A percentile compares a stretch with the other conserved stretches of the same genome.
These are phyloP conservation scores for Talaromyces thailandensis DNA, from an alignment of 495 filamentous ascomycete species.

Conservation along the genomic window DNA sequence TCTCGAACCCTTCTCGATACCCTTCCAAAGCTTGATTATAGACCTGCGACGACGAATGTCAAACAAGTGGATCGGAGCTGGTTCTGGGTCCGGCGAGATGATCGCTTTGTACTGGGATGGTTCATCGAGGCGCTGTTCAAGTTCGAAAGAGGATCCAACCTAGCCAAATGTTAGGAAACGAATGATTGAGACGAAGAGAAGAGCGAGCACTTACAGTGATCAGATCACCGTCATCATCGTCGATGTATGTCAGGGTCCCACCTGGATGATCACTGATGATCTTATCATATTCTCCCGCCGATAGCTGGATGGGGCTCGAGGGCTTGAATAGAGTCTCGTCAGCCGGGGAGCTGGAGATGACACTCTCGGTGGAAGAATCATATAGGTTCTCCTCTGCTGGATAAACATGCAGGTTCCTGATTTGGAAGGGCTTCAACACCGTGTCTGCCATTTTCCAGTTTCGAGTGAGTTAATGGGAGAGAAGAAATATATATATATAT, in stretches of 20 bases:
- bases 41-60: conserved; percentile 39
- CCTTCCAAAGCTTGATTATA: conserved; percentile 33
- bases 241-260: conserved; percentile 41
- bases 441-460: not conserved
- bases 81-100: conserved; percentile 2
- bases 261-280: conserved; percentile 38
- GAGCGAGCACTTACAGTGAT: conserved; percentile 36
- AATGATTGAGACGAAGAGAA: conserved; percentile 6
- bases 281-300: conserved; percentile 38
- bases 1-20: conserved; percentile 7
- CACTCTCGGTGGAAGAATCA: conserved; percentile 4
- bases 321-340: conserved; percentile 1
- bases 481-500: too few species aligned
- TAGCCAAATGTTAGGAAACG: conserved; percentile 12
- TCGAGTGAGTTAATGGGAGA: conserved; percentile 6
- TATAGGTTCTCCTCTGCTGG: conserved; percentile 9
- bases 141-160: conserved; percentile 44
- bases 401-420: conserved; percentile 26
- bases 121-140: conserved; percentile 42
- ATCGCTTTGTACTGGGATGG: conserved; percentile 12
- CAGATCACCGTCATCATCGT: conserved; percentile 45
- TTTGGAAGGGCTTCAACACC: conserved; percentile 37
- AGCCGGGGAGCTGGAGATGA: not conserved
- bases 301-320: conserved; percentile 28
- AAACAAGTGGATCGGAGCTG: conserved; percentile 34